Conservation (phyloP, 1,139 yeast genomes). For the Candida glucosophila region DNA sequence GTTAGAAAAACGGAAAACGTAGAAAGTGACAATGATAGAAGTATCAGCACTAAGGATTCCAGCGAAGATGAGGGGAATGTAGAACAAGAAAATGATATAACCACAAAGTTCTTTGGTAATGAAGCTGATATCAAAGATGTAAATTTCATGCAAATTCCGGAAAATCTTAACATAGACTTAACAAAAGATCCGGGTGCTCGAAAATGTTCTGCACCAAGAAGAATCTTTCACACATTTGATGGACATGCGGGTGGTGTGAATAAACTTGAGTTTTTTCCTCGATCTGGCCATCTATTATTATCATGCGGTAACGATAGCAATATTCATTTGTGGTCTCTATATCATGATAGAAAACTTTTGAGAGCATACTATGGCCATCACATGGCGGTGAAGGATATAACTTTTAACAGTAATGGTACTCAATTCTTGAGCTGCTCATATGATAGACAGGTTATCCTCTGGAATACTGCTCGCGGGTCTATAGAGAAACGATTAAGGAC, state of each 20-base stretch:
- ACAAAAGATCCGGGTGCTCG: conserved; percentile 40
- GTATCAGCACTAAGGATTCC: conserved; percentile 1
- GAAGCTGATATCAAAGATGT: conserved; percentile 47
- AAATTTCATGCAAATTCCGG: conserved; percentile 55
- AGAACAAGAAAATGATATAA: conserved; percentile 9
- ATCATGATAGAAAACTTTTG: conserved; percentile 47
- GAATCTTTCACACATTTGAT: conserved; percentile 39
- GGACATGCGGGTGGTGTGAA: conserved; percentile 69
- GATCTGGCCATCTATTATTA: conserved; percentile 63
- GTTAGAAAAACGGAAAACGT: conserved; percentile 8
- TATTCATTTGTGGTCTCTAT: conserved; percentile 67
- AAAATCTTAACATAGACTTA: conserved; percentile 39
- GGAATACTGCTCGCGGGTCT: conserved; percentile 78
- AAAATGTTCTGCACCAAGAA: conserved; percentile 67
- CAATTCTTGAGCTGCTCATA: conserved; percentile 67
- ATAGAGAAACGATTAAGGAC: conserved; percentile 35
- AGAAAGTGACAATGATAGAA: conserved; percentile 4
- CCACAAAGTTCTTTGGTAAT: conserved; percentile 51
- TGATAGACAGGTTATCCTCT: conserved; percentile 55
- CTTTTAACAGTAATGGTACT: conserved; percentile 49
- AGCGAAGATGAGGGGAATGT: conserved; percentile 1
- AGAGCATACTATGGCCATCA: conserved; percentile 64
- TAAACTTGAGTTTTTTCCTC: conserved; percentile 56
- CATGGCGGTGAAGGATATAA: conserved; percentile 57
- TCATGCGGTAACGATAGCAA: conserved; percentile 72